These are phyloP conservation scores for Cladosporium colombiae DNA, from an alignment of 2,329 filamentous ascomycete genomes.

Conservation along the genomic window DNA sequence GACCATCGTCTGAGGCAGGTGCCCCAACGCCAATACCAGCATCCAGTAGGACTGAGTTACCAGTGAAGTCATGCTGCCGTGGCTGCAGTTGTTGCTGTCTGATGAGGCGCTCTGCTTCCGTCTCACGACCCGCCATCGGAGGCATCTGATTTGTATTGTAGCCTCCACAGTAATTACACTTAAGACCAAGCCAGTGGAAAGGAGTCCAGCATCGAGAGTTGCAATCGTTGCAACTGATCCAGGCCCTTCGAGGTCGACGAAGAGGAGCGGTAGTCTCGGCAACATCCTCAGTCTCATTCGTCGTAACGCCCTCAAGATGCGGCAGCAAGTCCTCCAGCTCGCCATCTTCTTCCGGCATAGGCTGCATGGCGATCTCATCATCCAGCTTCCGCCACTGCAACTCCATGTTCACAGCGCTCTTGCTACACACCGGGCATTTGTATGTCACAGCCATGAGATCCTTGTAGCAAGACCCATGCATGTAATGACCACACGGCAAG, in stretches of 20 bases:
- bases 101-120: conserved; percentile 36
- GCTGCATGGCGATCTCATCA: conserved; percentile 80
- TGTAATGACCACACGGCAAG: conserved; percentile 93
- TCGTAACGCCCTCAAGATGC: conserved; percentile 21
- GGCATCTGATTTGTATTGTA: conserved; percentile 55
- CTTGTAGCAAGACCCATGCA: conserved; percentile 86
- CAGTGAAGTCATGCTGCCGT: conserved; percentile 39
- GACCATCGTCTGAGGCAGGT: conserved; percentile 23
- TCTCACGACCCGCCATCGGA: conserved; percentile 42
- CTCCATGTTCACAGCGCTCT: conserved; percentile 97
- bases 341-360: conserved; percentile 68
- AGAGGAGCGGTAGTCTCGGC: conserved; percentile 14
- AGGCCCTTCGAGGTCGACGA: conserved; percentile 54
- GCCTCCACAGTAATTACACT: conserved; percentile 67
- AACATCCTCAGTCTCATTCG: conserved; percentile 12
- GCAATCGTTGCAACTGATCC: conserved; percentile 94
- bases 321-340: conserved; percentile 34
- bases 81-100: conserved; percentile 32
- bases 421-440: conserved; percentile 95
- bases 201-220: conserved; percentile 79
- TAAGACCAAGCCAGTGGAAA: conserved; percentile 94
- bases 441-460: conserved; percentile 88
- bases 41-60: conserved; percentile 36
- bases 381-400: conserved; percentile 89
- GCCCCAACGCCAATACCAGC: conserved; percentile 34